Base-by-base conservation (phyloP, 208 protist genomes). In the Endotrypanum monterogeii region DNA sequence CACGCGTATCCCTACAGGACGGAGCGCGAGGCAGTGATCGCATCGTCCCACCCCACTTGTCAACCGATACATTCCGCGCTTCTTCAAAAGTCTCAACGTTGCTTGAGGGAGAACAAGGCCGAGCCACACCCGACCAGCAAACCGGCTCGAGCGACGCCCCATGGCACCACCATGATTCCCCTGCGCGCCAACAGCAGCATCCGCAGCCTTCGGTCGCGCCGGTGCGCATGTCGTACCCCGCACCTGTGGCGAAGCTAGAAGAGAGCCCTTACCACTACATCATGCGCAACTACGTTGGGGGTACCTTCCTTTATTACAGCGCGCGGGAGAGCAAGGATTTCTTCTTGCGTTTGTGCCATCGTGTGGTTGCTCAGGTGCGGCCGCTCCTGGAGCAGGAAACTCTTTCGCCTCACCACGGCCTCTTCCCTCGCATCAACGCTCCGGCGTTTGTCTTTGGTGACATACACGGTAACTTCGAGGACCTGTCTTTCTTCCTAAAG, bases 391-490 rank as follows among this genome's bases (percentile, higher is more conserved):
- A 90, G 85, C 71, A 82, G 52, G 90, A 97, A 57, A 82, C 83
- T 11, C 82, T 95, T 8, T 81, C 73, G 28, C 84, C 84, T 9
- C 68, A 78, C 35, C 57, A 83, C 39, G 84, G 84, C 20, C 75
- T 88, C 6, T 90, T 95, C 60, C 85, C 95, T 16, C 71, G 67
- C 23, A 54, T 92, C 62, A 73, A 72, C 54, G 85, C 88, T 8
- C 88, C 88, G 4, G 81, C 80, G 12, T 92, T 85, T 76, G 84
- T 96, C 30, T 85, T 94, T 44, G 92, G 92, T 30, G 92, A 96
- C 76, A 90, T 96, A 63, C 92, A 96, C 79, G 92, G 92, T 70
- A 91, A 96, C 76, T 94, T 94, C 74, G 80, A 78, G 37, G 92
- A 94, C 70, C 77, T 96, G 23, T 79, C 81, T 30, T 93, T 84